These are phyloP conservation scores for Cytospora mali DNA, from an alignment of 2,329 filamentous ascomycete species.

Conservation along the genomic window DNA sequence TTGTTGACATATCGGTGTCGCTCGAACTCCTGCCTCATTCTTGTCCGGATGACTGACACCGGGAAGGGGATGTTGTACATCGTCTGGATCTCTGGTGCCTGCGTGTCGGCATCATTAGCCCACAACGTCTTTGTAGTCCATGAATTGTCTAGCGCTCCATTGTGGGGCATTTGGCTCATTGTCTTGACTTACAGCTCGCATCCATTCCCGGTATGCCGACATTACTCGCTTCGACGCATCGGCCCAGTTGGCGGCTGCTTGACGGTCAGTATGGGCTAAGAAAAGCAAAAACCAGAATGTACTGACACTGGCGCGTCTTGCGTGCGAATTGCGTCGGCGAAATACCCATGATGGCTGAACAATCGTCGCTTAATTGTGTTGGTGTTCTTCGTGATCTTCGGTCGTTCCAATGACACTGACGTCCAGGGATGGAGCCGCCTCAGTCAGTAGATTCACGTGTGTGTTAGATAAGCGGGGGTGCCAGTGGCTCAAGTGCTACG, in stretches of 20 bases:
- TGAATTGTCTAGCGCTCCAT: neutral
- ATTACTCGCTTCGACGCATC: conserved; percentile 89
- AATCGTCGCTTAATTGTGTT: conserved; percentile 39
- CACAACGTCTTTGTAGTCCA: neutral
- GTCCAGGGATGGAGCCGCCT: conserved; percentile 13
- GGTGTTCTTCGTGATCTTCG: conserved; percentile 37
- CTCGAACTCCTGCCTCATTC: conserved; percentile 96
- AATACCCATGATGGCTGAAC: conserved; percentile 72
- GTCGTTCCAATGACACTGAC: conserved; percentile 26
- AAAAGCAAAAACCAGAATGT: neutral
- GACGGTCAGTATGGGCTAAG: conserved; percentile 40
- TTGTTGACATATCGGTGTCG: conserved; percentile 92
- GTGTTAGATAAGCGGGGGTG: conserved; percentile 16
- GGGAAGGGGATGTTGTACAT: conserved; percentile 96
- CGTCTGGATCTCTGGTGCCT: conserved; percentile 95
- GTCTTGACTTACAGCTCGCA: conserved; percentile 78
- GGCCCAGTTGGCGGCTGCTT: conserved; percentile 79
- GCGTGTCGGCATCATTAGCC: conserved; percentile 28
- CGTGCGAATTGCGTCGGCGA: conserved; percentile 90
- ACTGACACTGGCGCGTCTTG: conserved; percentile 76
- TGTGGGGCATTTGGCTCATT: conserved; percentile 7
- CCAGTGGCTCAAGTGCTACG: neutral
- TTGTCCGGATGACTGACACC: conserved; percentile 83
- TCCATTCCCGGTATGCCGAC: conserved; percentile 91
- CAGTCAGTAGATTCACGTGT: conserved; percentile 14